phyloP scores from a whole-genome alignment of 176 grass and related monocot genomes.

The Avena atlantica region DNA sequence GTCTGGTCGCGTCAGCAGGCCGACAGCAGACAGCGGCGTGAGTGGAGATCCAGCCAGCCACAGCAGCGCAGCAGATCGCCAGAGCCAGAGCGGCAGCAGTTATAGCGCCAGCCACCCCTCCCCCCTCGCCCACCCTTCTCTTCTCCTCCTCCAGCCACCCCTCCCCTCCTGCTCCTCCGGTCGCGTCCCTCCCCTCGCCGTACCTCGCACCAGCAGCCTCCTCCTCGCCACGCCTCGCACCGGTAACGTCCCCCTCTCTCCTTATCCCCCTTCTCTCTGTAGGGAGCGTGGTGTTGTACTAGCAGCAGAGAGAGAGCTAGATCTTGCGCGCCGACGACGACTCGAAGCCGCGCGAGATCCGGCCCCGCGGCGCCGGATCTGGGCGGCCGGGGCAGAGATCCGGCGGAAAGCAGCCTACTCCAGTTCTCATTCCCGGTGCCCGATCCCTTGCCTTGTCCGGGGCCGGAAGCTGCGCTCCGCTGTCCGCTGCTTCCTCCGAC shows the following conservation, averaged over 20 bases:
- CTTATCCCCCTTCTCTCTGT: background rate
- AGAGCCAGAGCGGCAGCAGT: background rate
- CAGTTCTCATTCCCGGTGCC: background rate
- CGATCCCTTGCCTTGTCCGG: background rate
- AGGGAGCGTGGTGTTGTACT: background rate
- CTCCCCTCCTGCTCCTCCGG: background rate
- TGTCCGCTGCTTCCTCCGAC: background rate
- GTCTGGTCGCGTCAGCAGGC: background rate
- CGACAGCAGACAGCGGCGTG: background rate
- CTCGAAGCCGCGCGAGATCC: background rate
- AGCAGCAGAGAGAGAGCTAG: background rate
- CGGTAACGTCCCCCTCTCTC: background rate
- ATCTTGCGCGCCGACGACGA: background rate
- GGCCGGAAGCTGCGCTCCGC: too few species aligned
- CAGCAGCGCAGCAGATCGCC: background rate
- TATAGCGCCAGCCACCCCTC: slow-evolving; percentile 1
- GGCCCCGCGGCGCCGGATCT: slow-evolving; percentile 23
- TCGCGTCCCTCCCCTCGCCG: background rate
- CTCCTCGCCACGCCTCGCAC: background rate
- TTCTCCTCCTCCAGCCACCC: background rate
- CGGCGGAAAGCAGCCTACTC: background rate
- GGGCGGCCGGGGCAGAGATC: background rate
- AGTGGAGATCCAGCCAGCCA: background rate
- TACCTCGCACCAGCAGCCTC: background rate
- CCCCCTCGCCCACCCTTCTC: background rate